Conservation (phyloP, 768 basidiomycete genomes). For the Lepiota subincarnata region DNA sequence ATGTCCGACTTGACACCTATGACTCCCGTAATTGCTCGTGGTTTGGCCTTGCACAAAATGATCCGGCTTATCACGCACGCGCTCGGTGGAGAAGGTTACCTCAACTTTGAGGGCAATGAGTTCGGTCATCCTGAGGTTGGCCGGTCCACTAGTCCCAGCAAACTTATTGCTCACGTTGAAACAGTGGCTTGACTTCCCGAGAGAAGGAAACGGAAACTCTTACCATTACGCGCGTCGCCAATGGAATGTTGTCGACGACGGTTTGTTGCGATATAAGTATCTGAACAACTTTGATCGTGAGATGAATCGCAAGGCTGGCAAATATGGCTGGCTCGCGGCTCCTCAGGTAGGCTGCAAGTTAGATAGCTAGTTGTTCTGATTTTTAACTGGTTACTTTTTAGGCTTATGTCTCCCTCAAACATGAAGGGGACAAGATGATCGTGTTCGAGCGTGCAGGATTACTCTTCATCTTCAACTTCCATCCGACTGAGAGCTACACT, state of each 20-base stretch:
- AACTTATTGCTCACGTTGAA: neutral
- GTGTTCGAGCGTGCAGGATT: slow-evolving; percentile 93
- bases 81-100: slow-evolving; percentile 94
- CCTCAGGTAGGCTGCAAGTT: slow-evolving; percentile 54
- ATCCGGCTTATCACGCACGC: slow-evolving; percentile 89
- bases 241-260: slow-evolving; percentile 92
- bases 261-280: slow-evolving; percentile 84
- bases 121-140: slow-evolving; percentile 95
- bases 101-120: slow-evolving; percentile 98
- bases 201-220: slow-evolving; percentile 91
- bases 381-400: slow-evolving; percentile 26
- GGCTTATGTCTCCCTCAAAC: slow-evolving; percentile 92
- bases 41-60: slow-evolving; percentile 94
- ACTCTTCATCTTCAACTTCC: slow-evolving; percentile 97
- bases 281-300: slow-evolving; percentile 90
- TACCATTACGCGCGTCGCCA: slow-evolving; percentile 97
- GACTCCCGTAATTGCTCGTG: slow-evolving; percentile 85
- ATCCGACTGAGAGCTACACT: slow-evolving; percentile 83
- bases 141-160: slow-evolving; percentile 1
- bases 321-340: slow-evolving; percentile 80
- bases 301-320: slow-evolving; percentile 85
- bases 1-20: slow-evolving; percentile 86
- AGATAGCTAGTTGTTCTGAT: neutral
- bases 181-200: slow-evolving; percentile 98
- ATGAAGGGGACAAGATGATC: slow-evolving; percentile 90